A percentile compares a stretch with the other conserved stretches of the same genome.
Conservation (phyloP, 345 rosid species). For the Combretum micranthum region DNA sequence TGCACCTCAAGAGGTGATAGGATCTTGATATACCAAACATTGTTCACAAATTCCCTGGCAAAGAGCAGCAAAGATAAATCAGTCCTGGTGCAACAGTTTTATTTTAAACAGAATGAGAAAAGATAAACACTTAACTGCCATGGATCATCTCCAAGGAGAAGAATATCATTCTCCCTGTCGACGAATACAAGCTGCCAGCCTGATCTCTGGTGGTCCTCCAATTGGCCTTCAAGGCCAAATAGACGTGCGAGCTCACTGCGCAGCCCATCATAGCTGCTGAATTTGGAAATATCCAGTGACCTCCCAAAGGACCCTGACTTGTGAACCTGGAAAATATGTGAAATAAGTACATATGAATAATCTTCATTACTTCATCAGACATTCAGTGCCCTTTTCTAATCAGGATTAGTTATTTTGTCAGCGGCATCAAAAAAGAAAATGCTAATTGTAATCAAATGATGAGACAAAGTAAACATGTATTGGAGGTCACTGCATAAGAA, state of each 20-base stretch:
- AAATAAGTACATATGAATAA: too few species aligned
- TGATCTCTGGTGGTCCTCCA: slow-evolving; percentile 50
- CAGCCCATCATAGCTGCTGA: slow-evolving; percentile 44
- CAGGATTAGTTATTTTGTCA: too few species aligned
- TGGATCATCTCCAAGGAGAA: slow-evolving; percentile 49
- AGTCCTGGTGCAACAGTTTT: too few species aligned
- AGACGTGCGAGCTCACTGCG: slow-evolving; percentile 37
- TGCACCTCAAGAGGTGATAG: slow-evolving; percentile 37
- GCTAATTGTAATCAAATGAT: too few species aligned
- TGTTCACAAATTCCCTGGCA: slow-evolving; percentile 37
- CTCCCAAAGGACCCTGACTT: slow-evolving; percentile 41
- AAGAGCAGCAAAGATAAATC: background rate
- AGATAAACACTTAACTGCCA: slow-evolving; percentile 33
- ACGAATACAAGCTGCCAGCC: slow-evolving; percentile 60
- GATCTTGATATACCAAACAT: slow-evolving; percentile 38
- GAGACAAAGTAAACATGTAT: too few species aligned
- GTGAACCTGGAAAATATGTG: slow-evolving; percentile 23
- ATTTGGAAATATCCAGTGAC: slow-evolving; percentile 41
- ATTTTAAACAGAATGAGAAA: background rate
- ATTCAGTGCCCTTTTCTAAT: too few species aligned
- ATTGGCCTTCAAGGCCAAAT: slow-evolving; percentile 50
- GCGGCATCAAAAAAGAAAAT: too few species aligned
- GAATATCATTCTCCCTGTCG: slow-evolving; percentile 48
- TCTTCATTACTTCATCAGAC: too few species aligned
- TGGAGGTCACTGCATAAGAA: too few species aligned